These are phyloP conservation scores for Cytospora mali DNA, from an alignment of 2,329 filamentous ascomycete genomes.

Conservation along the genomic window DNA sequence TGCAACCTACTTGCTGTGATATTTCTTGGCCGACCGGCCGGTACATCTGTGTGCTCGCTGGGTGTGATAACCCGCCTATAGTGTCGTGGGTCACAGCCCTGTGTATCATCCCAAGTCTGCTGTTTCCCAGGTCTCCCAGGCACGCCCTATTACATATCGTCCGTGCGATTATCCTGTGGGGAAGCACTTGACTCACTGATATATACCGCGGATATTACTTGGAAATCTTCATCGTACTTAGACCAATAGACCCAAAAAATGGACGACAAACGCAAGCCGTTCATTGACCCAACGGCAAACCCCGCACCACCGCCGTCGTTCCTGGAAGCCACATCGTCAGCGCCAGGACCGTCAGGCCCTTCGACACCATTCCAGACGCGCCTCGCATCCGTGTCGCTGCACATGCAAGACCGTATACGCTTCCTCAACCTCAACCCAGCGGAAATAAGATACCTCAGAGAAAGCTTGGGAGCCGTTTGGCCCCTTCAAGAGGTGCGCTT, in stretches of 20 bases:
- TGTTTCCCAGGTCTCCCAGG: too few species aligned
- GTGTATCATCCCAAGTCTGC: too few species aligned
- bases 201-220: too few species aligned
- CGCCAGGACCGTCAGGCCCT: not conserved
- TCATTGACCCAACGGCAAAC: not conserved
- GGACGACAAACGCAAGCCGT: not conserved
- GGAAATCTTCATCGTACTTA: not conserved
- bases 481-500: conserved; percentile 36
- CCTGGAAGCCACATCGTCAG: conserved; percentile 10
- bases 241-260: too few species aligned
- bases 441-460: conserved; percentile 35
- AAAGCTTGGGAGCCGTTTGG: conserved; percentile 35
- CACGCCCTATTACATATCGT: too few species aligned
- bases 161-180: too few species aligned
- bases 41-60: too few species aligned
- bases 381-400: conserved; percentile 38
- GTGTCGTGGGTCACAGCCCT: too few species aligned
- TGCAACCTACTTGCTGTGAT: not conserved
- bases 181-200: not conserved
- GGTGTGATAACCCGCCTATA: too few species aligned
- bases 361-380: conserved; percentile 29
- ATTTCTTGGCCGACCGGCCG: not conserved
- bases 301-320: not conserved
- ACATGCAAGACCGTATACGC: conserved; percentile 38
- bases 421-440: conserved; percentile 39